A percentile compares a stretch with the other conserved stretches of the same genome.
phyloP scores from a whole-genome alignment of 1,284 basidiomycete genomes.

The Boletus albobrunnescens region DNA sequence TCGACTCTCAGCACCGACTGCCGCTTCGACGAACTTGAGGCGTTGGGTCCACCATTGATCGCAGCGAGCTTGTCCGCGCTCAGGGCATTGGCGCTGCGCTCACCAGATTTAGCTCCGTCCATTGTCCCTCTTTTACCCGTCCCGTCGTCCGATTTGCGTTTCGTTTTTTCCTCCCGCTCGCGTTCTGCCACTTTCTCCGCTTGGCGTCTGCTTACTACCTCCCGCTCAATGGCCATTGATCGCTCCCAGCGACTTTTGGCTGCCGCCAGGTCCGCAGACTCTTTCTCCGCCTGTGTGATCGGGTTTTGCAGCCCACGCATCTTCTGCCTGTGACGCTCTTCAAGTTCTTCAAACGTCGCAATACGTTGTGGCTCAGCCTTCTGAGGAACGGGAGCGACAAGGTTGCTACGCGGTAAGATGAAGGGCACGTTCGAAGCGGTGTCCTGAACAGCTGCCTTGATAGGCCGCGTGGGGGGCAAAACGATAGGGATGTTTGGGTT shows the following conservation, averaged over 20 bases:
- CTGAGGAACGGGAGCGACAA: constrained; percentile 47
- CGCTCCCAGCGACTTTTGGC: constrained; percentile 76
- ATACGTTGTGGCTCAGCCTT: constrained; percentile 47
- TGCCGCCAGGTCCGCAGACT: constrained; percentile 62
- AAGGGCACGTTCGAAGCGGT: constrained; percentile 21
- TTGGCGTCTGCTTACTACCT: constrained; percentile 63
- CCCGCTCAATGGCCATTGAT: constrained; percentile 62
- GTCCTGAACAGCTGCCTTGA: constrained; percentile 21
- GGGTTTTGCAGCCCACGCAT: constrained; percentile 71
- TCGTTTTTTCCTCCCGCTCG: constrained; percentile 41
- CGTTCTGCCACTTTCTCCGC: constrained; percentile 63
- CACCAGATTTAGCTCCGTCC: constrained; percentile 30
- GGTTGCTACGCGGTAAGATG: constrained; percentile 33
- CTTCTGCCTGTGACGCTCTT: constrained; percentile 77
- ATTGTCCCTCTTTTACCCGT: constrained; percentile 29
- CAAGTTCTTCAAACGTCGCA: constrained; percentile 75
- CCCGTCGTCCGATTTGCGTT: constrained; percentile 44
- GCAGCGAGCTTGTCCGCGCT: constrained; percentile 58
- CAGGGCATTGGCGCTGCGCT: constrained; percentile 45
- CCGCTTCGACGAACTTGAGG: constrained; percentile 50
- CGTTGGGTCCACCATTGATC: constrained; percentile 34
- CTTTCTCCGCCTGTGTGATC: constrained; percentile 65
- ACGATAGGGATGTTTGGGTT: constrained; percentile 30
- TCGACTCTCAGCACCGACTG: constrained; percentile 74
- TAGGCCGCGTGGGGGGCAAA: constrained; percentile 26